phyloP scores from a whole-genome alignment of 768 basidiomycete species.

The Artomyces pyxidatus region DNA sequence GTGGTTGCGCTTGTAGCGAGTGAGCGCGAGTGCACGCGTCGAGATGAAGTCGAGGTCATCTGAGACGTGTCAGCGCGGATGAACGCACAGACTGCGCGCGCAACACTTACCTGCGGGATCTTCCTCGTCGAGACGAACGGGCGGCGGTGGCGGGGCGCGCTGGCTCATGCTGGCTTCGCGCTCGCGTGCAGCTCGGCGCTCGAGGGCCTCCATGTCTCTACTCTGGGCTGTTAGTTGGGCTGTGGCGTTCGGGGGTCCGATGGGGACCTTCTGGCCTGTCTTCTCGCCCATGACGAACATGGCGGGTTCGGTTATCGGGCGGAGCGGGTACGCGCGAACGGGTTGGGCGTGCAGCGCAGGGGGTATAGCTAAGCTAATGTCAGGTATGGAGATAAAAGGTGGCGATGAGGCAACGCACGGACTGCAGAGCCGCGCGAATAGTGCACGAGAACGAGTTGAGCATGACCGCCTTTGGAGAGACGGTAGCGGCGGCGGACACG shows the following conservation, averaged over 20 bases:
- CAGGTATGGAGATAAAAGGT: not conserved
- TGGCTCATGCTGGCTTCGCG: constrained; percentile 25
- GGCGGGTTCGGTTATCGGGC: constrained; percentile 53
- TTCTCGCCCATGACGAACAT: constrained; percentile 70
- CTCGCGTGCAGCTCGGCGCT: constrained; percentile 35
- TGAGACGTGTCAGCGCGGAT: constrained; percentile 16
- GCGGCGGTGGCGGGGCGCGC: constrained; percentile 3
- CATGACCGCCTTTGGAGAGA: constrained; percentile 63
- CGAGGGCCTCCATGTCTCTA: constrained; percentile 61
- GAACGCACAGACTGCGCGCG: no score
- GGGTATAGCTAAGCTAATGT: constrained; percentile 39
- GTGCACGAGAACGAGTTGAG: constrained; percentile 67
- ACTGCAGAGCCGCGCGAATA: constrained; percentile 58
- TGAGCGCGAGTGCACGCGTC: constrained; percentile 59
- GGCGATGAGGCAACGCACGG: constrained; percentile 37
- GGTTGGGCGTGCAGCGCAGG: constrained; percentile 53
- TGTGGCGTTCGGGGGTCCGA: not conserved
- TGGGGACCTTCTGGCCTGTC: constrained; percentile 53
- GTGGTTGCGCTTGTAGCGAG: constrained; percentile 73
- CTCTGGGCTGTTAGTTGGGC: constrained; percentile 36
- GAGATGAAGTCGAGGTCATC: constrained; percentile 69
- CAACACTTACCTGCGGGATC: constrained; percentile 10
- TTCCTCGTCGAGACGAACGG: constrained; percentile 15
- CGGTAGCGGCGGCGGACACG: constrained; percentile 67
- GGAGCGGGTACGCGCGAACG: constrained; percentile 64